phyloP scores from a whole-genome alignment of 495 filamentous ascomycete genomes.

The Neurospora africana region DNA sequence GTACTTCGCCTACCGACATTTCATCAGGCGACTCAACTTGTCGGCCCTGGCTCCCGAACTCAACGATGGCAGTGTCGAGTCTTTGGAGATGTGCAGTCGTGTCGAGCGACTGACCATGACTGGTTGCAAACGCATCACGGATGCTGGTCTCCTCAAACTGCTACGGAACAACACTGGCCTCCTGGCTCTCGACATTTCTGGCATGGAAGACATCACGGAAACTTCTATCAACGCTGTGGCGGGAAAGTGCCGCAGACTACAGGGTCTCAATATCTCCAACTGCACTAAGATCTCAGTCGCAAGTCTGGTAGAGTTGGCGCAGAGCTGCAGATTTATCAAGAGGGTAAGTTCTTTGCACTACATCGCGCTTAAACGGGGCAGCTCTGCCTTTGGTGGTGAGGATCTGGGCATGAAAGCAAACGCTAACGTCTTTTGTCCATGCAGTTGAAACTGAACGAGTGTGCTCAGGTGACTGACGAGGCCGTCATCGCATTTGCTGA shows the following conservation, averaged over 20 bases:
- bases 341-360: conserved; percentile 46
- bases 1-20: conserved; percentile 75
- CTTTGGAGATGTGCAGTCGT: conserved; percentile 75
- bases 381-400: background rate
- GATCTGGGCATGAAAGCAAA: background rate
- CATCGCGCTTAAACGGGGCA: background rate
- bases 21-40: conserved; percentile 85
- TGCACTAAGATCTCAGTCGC: conserved; percentile 79
- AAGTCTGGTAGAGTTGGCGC: conserved; percentile 70
- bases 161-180: conserved; percentile 71
- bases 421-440: conserved; percentile 19
- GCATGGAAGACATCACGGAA: conserved; percentile 69
- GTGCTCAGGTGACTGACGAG: conserved; percentile 62
- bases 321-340: conserved; percentile 78
- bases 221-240: conserved; percentile 71
- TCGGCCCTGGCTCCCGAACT: conserved; percentile 64
- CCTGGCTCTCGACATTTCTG: conserved; percentile 84
- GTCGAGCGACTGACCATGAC: conserved; percentile 92
- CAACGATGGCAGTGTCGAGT: conserved; percentile 80
- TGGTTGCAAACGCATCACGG: conserved; percentile 75
- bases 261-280: conserved; percentile 86
- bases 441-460: conserved; percentile 91
- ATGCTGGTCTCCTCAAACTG: conserved; percentile 69
- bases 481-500: conserved; percentile 77
- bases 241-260: conserved; percentile 68